Evolutionary conservation across 2,329 filamentous ascomycete species (phyloP), one percentile per base, ranked within the genome.

Genomic region (Diaporthe eres): DNA sequence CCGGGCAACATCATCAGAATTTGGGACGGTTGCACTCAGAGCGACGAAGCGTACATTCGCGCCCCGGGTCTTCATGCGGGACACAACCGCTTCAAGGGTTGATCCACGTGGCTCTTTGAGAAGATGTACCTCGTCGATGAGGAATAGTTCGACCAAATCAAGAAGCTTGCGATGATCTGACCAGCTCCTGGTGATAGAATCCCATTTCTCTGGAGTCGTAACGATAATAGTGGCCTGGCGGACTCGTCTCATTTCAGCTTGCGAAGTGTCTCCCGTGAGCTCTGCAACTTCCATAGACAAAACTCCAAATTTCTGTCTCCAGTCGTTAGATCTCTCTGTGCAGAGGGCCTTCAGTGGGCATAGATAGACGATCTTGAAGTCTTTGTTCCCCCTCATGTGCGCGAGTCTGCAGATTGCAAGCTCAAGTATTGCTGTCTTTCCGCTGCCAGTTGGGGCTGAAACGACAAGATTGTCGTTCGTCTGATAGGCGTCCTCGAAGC

Each of bases 181-280:
- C 95, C 95, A 97, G 81, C 95, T 96, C 25, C 95, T 89, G 0
- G 95, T 97, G 82, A 97, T 92, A 76, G 94, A 96, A 81, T 98
- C 95, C 95, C 95, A 97, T 81, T 97, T 97, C 83, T 98, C 95
- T 0, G 95, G 95, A 0, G 95, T 98, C 0, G 95, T 97, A 77
- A 97, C 89, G 78, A 98, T 96, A 77, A 98, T 94, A 63, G 92
- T 92, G 4, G 94, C 94, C 79, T 88, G 91, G 76, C 95, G 92
- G 8, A 96, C 93, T 72, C 89, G 90, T 31, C 88, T 87, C 76
- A 95, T 87, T 78, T 96, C 92, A 7, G 86, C 84, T 71, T 89
- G 87, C 51, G 94, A 92, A 0, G 94, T 96, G 81, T 97, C 95
- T 1, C 95, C 95, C 4, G 95, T 98, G 75, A 97, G 87, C 82